Evolutionary conservation across 179 eudicot species (phyloP), one percentile per base, ranked within the genome.

Genomic region (Carnegiea gigantea): DNA sequence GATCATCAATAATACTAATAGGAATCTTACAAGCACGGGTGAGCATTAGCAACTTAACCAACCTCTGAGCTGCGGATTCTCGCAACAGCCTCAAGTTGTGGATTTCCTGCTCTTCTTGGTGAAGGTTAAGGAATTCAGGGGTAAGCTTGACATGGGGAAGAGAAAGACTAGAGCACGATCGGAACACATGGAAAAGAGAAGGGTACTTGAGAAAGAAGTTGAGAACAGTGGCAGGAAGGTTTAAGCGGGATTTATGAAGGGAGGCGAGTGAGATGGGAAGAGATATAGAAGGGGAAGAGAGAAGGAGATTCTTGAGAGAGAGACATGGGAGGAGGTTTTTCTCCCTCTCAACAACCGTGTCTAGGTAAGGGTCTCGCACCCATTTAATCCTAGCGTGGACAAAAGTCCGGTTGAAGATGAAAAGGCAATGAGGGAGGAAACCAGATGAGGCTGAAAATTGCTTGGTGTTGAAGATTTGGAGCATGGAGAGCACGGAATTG

Each of bases 321-420:
- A 83, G 83, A 74, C 85, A 80, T 7, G 62, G 84, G 36, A 33
- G 43, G 46, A 87, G 87, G 72, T 87, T 82, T 70, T 82, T 87
- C 76, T 87, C 89, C 17, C 86, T 82, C 6, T 76, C 70, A 4
- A 84, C 84, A 10, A 80, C 80, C 17, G 33, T 49, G 78, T 87
- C 89, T 11, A 87, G 77, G 68, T 38, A 77, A 3, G 78, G 84
- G 70, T 87, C 87, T 28, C 81, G 64, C 1, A 75, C 83, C 89
- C 89, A 87, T 85, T 80, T 87, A 77, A 87, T 70, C 81, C 76
- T 85, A 2, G 82, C 89, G n/a, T 85, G 77, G 21, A 87, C 43
- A 74, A 87, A 85, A 36, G 86, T 70, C 24, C 86, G 79, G 0
- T 9, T 20, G 80, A 72, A 23, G 33, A 21, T 11, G 33, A 24